Base-by-base conservation (phyloP, 2,329 filamentous ascomycete genomes). In the Tricladium varicosporioides region DNA sequence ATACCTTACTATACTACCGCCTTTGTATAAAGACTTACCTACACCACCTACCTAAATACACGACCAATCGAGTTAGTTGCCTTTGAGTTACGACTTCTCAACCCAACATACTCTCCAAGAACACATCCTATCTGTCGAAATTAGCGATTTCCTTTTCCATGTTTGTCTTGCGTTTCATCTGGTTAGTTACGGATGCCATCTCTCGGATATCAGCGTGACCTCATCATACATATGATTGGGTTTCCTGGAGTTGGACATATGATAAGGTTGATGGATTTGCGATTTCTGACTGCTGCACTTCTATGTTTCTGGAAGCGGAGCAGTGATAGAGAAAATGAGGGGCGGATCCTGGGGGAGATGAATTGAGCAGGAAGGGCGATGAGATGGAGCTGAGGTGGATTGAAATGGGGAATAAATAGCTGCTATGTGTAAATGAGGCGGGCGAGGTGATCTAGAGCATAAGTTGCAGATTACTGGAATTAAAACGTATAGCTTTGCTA, bases 81-180 rank as follows among this genome's bases (percentile, higher is more conserved):
- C 15, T 22, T 33, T 49, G 22, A 27, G 22, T 50, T n/a, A 53
- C 53, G 48, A 59, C 33, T 43, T 57, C 36, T 43, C 45, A 46
- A 36, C 53, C 18, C 40, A 16, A 8, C 36, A 52, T 32, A 16
- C 50, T 27, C 18, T n/a, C 47, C n/a, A 11, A 40, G 4, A 11
- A 40, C 36, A 11, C 15, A 48, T 16, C 33, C 22, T 53, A n/a
- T 60, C 56, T 62, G 56, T 63, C 57, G 44, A 43, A 27, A 57
- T 64, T 63, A 65, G 63, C 64, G 64, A 62, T 60, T 56, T 58
- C 43, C 49, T 55, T 49, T 50, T 49, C 10, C n/a, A 10, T 48
- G 48, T 18, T 49, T 49, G 22, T 27, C 45, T 54, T 54, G 40
- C 22, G 49, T 56, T 56, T 51, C 31, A 48, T 22, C 45, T 48